phyloP scores from a whole-genome alignment of 306 rosid species.

The Quillaja saponaria region DNA sequence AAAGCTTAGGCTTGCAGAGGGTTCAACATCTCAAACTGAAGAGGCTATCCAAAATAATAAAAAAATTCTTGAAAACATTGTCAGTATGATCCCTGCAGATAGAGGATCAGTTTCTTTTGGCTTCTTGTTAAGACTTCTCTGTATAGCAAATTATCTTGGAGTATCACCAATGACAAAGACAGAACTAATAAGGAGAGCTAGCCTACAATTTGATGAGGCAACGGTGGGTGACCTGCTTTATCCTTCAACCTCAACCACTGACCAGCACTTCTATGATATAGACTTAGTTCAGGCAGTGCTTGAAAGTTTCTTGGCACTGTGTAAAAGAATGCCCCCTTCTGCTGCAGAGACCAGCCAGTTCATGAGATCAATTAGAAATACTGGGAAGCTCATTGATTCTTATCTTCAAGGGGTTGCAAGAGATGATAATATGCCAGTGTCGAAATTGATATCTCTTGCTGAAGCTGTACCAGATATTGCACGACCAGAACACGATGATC shows the following conservation, averaged over 20 bases:
- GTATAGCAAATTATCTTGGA: constrained; percentile 54
- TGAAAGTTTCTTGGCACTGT: constrained; percentile 67
- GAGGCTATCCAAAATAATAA: constrained; percentile 49
- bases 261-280: constrained; percentile 57
- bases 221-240: constrained; percentile 66
- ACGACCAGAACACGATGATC: constrained; percentile 66
- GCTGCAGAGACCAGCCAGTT: constrained; percentile 49
- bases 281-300: constrained; percentile 70
- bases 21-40: constrained; percentile 49
- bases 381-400: constrained; percentile 82
- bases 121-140: constrained; percentile 71
- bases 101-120: constrained; percentile 78
- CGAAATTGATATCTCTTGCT: constrained; percentile 62
- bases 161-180: constrained; percentile 66
- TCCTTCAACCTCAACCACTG: constrained; percentile 57
- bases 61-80: constrained; percentile 68
- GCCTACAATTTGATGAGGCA: constrained; percentile 83
- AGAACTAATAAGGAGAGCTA: constrained; percentile 70
- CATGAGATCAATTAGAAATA: constrained; percentile 57
- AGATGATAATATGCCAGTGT: constrained; percentile 70
- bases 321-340: constrained; percentile 67
- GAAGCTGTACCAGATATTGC: constrained; percentile 81
- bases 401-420: constrained; percentile 82
- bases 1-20: constrained; percentile 36
- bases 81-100: constrained; percentile 81